These are phyloP conservation scores for Clarireedia homoeocarpa DNA, from an alignment of 2,329 filamentous ascomycete genomes.

Conservation along the genomic window DNA sequence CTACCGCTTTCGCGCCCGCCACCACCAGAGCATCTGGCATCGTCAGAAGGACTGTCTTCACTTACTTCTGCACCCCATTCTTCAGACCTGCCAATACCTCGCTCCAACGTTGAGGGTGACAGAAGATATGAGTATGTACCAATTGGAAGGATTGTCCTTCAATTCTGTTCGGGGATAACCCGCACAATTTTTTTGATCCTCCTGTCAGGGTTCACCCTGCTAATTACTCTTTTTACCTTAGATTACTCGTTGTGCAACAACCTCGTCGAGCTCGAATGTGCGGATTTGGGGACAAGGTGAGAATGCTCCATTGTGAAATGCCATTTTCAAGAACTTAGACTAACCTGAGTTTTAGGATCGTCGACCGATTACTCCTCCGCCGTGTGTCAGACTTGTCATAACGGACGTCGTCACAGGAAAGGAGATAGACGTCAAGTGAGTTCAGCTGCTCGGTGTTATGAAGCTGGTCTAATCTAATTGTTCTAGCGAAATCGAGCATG, in stretches of 20 bases:
- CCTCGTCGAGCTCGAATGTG: slow-evolving; percentile 94
- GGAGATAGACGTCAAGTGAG: slow-evolving; percentile 78
- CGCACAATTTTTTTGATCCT: not conserved
- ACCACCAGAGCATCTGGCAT: slow-evolving; percentile 15
- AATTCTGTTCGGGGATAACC: not conserved
- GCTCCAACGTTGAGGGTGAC: slow-evolving; percentile 16
- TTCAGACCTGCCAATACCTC: slow-evolving; percentile 13
- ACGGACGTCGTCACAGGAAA: slow-evolving; percentile 66
- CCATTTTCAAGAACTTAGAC: not conserved
- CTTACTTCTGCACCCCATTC: slow-evolving; percentile 15
- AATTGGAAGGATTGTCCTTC: not conserved
- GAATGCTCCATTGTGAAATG: not conserved
- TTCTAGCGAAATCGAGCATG: slow-evolving; percentile 57
- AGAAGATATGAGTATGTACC: slow-evolving; percentile 26
- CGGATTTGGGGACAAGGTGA: slow-evolving; percentile 94
- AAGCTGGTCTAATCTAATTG: slow-evolving; percentile 8
- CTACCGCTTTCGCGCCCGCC: slow-evolving; percentile 15
- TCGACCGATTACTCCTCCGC: slow-evolving; percentile 89
- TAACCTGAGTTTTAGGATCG: slow-evolving; percentile 58
- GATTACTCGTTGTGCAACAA: slow-evolving; percentile 79
- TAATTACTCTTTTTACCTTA: slow-evolving; percentile 32
- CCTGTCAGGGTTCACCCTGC: slow-evolving; percentile 2
- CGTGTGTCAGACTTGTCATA: slow-evolving; percentile 79
- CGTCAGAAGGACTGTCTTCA: slow-evolving; percentile 10
- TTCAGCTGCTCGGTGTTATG: not conserved